Evolutionary conservation across 169 alveolate species (phyloP).

Genomic region (Plasmodium vivax): DNA sequence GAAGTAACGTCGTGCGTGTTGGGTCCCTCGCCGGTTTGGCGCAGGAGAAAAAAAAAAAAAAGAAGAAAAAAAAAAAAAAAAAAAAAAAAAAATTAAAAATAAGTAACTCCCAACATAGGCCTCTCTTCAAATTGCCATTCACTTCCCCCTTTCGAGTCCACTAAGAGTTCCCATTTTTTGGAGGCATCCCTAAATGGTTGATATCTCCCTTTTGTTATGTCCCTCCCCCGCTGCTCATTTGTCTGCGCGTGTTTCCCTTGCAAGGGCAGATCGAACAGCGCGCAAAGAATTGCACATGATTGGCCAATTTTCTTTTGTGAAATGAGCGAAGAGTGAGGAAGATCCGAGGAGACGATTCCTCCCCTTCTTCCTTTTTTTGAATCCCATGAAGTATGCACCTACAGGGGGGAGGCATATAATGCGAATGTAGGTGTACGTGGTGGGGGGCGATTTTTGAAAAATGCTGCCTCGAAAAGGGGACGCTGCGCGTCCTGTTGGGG

Average conservation of each 20-base stretch:
- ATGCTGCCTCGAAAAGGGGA: neutral
- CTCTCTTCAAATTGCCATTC: neutral
- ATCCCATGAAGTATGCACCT: neutral
- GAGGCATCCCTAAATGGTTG: neutral
- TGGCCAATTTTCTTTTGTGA: neutral
- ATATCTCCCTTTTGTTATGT: neutral
- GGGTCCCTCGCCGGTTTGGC: neutral
- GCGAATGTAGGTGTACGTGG: neutral
- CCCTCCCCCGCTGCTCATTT: neutral
- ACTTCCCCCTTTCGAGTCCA: neutral
- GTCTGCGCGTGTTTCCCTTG: neutral
- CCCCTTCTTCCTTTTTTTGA: neutral
- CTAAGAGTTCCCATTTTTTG: neutral
- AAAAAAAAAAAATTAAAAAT: neutral
- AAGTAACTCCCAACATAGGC: neutral
- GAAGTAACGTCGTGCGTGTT: neutral
- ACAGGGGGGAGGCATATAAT: neutral
- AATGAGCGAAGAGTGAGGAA: neutral
- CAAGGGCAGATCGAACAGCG: neutral
- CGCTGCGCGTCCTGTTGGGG: neutral
- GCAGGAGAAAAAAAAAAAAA: neutral
- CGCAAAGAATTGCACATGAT: neutral
- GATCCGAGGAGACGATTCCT: neutral
- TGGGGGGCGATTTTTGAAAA: neutral
- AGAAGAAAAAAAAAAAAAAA: neutral